Evolutionary conservation across 2,329 filamentous ascomycete species (phyloP).

Genomic region (Xylaria sp.): DNA sequence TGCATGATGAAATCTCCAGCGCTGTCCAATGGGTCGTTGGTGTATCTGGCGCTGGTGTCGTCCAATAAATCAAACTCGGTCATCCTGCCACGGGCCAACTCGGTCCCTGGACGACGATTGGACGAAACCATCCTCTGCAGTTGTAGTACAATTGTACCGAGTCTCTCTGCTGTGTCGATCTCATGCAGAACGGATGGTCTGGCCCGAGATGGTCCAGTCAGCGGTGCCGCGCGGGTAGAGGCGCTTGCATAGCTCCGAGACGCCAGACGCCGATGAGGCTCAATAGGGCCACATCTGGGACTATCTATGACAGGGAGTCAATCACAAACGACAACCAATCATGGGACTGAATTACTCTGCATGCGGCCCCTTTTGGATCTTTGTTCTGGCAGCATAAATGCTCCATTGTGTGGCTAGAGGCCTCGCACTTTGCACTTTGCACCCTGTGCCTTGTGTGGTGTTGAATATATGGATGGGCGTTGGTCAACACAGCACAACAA

Average conservation of each 20-base stretch:
- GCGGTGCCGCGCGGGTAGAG: constrained; percentile 30
- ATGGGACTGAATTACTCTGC: background rate
- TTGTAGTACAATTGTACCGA: constrained; percentile 2
- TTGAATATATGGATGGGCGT: background rate
- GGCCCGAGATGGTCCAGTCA: constrained; percentile 21
- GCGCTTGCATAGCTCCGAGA: constrained; percentile 30
- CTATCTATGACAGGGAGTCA: constrained; percentile 11
- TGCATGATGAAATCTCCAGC: constrained; percentile 39
- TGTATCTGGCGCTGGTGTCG: constrained; percentile 18
- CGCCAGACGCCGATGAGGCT: constrained; percentile 12
- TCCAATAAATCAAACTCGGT: background rate
- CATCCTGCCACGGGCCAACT: constrained; percentile 6
- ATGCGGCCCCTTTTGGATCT: background rate
- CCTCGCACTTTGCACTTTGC: too few species aligned
- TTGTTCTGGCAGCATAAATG: background rate
- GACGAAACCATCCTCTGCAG: constrained; percentile 7
- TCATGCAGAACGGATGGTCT: constrained; percentile 20
- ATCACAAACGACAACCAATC: background rate
- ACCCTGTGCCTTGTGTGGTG: background rate
- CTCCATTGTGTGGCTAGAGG: background rate
- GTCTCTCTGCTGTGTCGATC: constrained; percentile 31
- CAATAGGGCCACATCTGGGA: constrained; percentile 14
- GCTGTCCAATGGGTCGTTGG: constrained; percentile 21
- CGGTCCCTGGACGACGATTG: constrained; percentile 18
- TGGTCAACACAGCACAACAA: background rate